phyloP scores from a whole-genome alignment of 2,329 filamentous ascomycete genomes.

The Aurifilum marmelostoma region DNA sequence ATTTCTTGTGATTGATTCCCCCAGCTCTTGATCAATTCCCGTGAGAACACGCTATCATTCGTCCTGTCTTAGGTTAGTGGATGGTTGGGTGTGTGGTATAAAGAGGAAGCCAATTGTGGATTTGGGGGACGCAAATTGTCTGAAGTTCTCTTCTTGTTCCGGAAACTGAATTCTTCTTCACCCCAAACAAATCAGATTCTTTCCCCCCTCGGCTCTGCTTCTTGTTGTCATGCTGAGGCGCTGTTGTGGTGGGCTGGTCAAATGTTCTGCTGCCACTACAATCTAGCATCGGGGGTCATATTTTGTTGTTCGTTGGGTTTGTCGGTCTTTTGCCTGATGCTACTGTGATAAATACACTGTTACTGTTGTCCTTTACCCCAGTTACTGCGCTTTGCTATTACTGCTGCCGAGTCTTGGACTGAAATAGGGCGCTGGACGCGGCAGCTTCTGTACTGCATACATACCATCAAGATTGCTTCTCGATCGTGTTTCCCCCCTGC shows the following conservation, averaged over 20 bases:
- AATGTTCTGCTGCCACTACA: constrained; percentile 14
- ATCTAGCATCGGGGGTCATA: constrained; percentile 30
- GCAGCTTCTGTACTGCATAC: neutral
- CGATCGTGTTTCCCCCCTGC: too few relatives aligned
- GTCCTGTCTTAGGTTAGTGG: neutral
- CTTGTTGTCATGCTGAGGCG: neutral
- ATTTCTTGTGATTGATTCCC: constrained; percentile 23
- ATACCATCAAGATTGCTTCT: neutral
- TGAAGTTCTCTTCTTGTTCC: constrained; percentile 26
- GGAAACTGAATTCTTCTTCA: constrained; percentile 24
- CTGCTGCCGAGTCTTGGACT: neutral
- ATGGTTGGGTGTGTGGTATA: neutral
- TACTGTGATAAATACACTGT: constrained; percentile 20
- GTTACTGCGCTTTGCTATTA: neutral
- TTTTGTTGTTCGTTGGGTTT: constrained; percentile 22
- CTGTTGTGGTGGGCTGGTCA: neutral
- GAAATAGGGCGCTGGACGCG: neutral
- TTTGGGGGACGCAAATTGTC: constrained; percentile 10
- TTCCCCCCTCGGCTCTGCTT: neutral
- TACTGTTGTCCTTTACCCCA: neutral
- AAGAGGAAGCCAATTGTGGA: constrained; percentile 13
- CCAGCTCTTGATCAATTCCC: neutral
- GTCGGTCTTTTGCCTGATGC: constrained; percentile 22
- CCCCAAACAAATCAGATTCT: neutral
- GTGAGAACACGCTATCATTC: constrained; percentile 16